A percentile compares a stretch with the other conserved stretches of the same genome.
Conservation (phyloP, 441 rosid species). For the Populus hybrid region DNA sequence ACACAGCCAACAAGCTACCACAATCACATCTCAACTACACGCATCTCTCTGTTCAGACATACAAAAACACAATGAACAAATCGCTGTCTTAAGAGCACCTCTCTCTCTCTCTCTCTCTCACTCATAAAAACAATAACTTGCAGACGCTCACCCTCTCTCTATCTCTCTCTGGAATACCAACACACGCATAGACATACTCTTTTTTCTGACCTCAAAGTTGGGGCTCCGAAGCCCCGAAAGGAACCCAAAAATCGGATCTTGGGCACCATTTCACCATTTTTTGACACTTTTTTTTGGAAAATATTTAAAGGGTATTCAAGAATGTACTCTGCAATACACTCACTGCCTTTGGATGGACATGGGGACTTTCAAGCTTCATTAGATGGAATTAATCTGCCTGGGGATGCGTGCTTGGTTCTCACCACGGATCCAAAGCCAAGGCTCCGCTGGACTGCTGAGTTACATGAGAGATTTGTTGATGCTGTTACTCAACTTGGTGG, state of each 20-base stretch:
- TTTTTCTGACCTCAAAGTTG: constrained; percentile 24
- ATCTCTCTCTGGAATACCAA: neutral
- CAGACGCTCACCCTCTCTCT: neutral
- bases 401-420: constrained; percentile 76
- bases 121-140: neutral
- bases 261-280: constrained; percentile 1
- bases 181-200: neutral
- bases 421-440: constrained; percentile 95
- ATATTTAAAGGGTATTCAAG: neutral
- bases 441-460: constrained; percentile 95
- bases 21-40: no score
- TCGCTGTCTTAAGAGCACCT: constrained; percentile 31
- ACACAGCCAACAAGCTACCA: no score
- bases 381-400: constrained; percentile 63
- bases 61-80: constrained; percentile 11
- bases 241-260: constrained; percentile 20
- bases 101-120: neutral
- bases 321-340: constrained; percentile 75
- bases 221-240: constrained; percentile 15
- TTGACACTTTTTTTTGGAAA: neutral
- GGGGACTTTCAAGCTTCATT: constrained; percentile 51
- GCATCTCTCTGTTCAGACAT: no score
- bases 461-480: constrained; percentile 86
- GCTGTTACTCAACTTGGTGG: constrained; percentile 93
- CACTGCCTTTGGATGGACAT: constrained; percentile 58